phyloP scores from a whole-genome alignment of 768 basidiomycete species.

The Astraeus odoratus region DNA sequence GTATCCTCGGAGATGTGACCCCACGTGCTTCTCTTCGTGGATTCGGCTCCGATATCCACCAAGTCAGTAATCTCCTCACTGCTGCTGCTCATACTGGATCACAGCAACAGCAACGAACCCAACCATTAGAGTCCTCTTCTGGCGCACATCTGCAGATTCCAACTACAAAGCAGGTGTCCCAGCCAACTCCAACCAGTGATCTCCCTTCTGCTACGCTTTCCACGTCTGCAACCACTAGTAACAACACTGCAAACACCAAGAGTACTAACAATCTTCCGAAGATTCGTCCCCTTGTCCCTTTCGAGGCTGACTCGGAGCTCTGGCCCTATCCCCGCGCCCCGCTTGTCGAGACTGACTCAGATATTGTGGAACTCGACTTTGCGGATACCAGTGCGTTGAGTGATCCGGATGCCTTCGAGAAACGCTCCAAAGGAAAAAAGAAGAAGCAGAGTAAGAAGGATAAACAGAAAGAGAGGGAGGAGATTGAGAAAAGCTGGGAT shows the following conservation, averaged over 20 bases:
- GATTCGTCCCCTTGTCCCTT: constrained; percentile 47
- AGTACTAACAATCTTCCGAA: constrained; percentile 15
- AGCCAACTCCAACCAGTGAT: neutral
- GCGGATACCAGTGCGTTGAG: constrained; percentile 67
- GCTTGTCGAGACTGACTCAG: constrained; percentile 37
- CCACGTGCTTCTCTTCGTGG: constrained; percentile 44
- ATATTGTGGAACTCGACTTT: constrained; percentile 73
- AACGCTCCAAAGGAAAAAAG: constrained; percentile 22
- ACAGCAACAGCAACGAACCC: constrained; percentile 12
- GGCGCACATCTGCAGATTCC: constrained; percentile 5
- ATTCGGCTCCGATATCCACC: constrained; percentile 27
- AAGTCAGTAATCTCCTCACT: constrained; percentile 23
- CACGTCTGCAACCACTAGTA: constrained; percentile 3
- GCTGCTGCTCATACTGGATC: constrained; percentile 11
- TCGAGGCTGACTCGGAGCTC: constrained; percentile 56
- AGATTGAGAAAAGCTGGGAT: constrained; percentile 61
- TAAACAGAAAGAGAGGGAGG: constrained; percentile 33
- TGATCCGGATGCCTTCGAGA: constrained; percentile 52
- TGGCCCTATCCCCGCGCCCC: constrained; percentile 62
- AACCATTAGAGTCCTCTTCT: constrained; percentile 4
- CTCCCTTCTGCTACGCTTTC: constrained; percentile 3
- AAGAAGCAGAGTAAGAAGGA: constrained; percentile 27
- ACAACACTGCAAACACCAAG: constrained; percentile 6
- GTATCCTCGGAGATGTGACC: constrained; percentile 47
- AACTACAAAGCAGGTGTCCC: neutral